These are phyloP conservation scores for Sphaerulina musiva DNA, from an alignment of 2,329 filamentous ascomycete species.

Conservation along the genomic window DNA sequence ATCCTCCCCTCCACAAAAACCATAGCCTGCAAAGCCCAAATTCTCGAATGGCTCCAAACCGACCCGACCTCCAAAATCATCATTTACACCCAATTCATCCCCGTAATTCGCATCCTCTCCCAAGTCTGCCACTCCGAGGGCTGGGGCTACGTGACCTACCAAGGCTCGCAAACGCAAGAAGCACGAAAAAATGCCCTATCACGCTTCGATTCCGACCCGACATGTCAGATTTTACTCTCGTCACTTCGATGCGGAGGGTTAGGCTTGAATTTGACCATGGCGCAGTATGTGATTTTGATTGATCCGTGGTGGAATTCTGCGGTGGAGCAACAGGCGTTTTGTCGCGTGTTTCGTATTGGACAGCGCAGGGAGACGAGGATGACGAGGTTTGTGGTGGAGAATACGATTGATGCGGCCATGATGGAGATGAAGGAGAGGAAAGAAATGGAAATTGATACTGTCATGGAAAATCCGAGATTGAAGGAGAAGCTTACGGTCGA, in stretches of 20 bases:
- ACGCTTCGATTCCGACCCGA: conserved; percentile 38
- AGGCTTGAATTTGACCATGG: conserved; percentile 55
- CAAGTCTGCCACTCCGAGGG: conserved; percentile 46
- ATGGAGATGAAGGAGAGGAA: conserved; percentile 53
- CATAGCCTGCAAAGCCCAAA: conserved; percentile 40
- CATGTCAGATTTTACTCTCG: conserved; percentile 47
- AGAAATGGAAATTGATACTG: conserved; percentile 37
- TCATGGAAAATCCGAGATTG: conserved; percentile 39
- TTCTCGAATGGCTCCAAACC: conserved; percentile 41
- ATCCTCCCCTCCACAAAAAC: conserved; percentile 44
- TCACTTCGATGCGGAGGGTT: conserved; percentile 53
- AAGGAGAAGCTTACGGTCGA: conserved; percentile 31
- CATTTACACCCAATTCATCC: conserved; percentile 52
- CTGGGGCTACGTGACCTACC: conserved; percentile 46
- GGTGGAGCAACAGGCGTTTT: conserved; percentile 42
- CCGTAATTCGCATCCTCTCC: conserved; percentile 47
- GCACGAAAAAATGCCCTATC: conserved; percentile 44
- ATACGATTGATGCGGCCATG: conserved; percentile 55
- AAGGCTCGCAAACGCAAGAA: conserved; percentile 43
- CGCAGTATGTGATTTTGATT: conserved; percentile 42
- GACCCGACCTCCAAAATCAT: conserved; percentile 50
- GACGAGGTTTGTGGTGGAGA: conserved; percentile 50
- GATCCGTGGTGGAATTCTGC: conserved; percentile 54
- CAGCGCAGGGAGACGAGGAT: conserved; percentile 56
- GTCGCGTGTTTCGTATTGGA: conserved; percentile 58